Conservation (phyloP, 148 eudicot genomes). For the Gaultheria prostrata region DNA sequence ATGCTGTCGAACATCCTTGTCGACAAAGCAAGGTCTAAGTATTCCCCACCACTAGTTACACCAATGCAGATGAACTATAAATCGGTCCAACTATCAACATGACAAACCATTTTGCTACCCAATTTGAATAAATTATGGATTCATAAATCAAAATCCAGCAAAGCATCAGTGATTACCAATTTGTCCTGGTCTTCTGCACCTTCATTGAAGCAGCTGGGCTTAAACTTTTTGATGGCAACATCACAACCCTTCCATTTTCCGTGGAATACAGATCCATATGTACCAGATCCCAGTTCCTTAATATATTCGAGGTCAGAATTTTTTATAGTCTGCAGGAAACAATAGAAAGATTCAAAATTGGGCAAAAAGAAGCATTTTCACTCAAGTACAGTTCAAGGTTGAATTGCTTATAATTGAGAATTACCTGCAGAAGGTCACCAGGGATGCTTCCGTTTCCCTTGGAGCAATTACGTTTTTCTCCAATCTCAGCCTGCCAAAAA, state of each 20-base stretch:
- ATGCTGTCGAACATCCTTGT: not conserved
- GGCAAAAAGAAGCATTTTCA: not conserved
- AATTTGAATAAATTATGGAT: not conserved
- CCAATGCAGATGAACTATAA: not conserved
- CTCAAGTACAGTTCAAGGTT: not conserved
- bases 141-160: not conserved
- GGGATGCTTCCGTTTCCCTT: slow-evolving; percentile 16
- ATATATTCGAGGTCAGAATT: slow-evolving; percentile 53
- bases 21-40: not conserved
- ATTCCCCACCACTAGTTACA: not conserved
- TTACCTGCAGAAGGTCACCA: slow-evolving; percentile 24
- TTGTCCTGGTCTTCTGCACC: slow-evolving; percentile 38
- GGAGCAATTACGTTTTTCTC: slow-evolving; percentile 2
- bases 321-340: slow-evolving; percentile 38
- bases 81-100: not conserved
- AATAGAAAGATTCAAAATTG: not conserved
- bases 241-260: slow-evolving; percentile 69
- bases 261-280: slow-evolving; percentile 55
- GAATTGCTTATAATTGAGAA: not conserved
- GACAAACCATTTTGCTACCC: not conserved
- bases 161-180: slow-evolving; percentile 33
- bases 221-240: slow-evolving; percentile 61
- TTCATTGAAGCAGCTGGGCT: slow-evolving; percentile 44
- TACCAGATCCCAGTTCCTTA: slow-evolving; percentile 57
- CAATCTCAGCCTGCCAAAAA: slow-evolving; percentile 14